phyloP scores from a whole-genome alignment of 169 alveolate genomes.

The Cyclospora cayetanensis region DNA sequence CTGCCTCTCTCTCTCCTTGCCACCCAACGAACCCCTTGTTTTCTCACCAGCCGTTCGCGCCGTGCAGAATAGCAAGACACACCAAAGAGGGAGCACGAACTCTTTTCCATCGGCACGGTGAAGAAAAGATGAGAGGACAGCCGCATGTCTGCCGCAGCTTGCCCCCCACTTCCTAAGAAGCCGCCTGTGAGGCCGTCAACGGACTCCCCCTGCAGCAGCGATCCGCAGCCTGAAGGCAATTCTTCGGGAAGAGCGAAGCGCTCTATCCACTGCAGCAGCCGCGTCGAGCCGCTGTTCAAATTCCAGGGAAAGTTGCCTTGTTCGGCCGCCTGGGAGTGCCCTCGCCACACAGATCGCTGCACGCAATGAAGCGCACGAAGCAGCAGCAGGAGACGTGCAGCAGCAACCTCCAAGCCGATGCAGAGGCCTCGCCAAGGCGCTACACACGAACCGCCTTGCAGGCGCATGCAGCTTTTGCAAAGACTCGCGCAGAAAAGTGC shows the following conservation, averaged over 20 bases:
- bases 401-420: not conserved
- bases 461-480: too few species aligned
- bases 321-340: not conserved
- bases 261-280: constrained; percentile 49
- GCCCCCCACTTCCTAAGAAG: not conserved
- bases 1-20: not conserved
- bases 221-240: too few species aligned
- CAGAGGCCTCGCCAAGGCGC: too few species aligned
- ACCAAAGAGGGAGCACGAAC: constrained; percentile 5
- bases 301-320: not conserved
- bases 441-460: too few species aligned
- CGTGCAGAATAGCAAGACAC: constrained; percentile 41
- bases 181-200: not conserved
- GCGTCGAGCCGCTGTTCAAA: not conserved
- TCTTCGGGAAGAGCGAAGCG: constrained; percentile 28
- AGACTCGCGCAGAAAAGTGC: too few species aligned
- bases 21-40: not conserved
- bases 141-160: constrained; percentile 10
- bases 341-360: constrained; percentile 45
- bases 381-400: not conserved
- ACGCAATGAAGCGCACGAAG: not conserved
- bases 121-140: constrained; percentile 36
- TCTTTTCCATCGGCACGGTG: constrained; percentile 39
- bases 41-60: constrained; percentile 32
- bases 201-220: constrained; percentile 11